Percentiles rank a stretch among this genome's conserved stretches.
These are phyloP conservation scores for Monilinia aucupariae DNA, from an alignment of 2,329 filamentous ascomycete species.

Conservation along the genomic window DNA sequence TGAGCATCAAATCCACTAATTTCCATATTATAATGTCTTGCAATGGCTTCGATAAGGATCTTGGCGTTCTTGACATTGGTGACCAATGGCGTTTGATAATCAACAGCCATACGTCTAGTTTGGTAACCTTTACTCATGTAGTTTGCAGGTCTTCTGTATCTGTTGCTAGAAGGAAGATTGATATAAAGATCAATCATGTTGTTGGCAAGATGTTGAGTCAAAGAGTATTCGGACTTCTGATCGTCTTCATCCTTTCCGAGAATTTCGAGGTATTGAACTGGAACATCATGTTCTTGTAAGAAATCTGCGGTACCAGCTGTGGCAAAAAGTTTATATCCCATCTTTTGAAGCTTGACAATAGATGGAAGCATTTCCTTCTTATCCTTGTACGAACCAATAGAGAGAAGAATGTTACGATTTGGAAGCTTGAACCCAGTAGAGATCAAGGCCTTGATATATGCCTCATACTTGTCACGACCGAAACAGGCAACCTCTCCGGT, in stretches of 20 bases:
- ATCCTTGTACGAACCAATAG: slow-evolving; percentile 95
- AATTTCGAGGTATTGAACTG: slow-evolving; percentile 89
- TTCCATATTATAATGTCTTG: slow-evolving; percentile 79
- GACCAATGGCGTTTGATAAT: slow-evolving; percentile 87
- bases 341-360: slow-evolving; percentile 77
- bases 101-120: slow-evolving; percentile 94
- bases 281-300: slow-evolving; percentile 84
- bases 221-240: slow-evolving; percentile 91
- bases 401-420: slow-evolving; percentile 90
- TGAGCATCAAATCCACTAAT: slow-evolving; percentile 84
- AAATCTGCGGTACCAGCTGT: slow-evolving; percentile 96
- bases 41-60: slow-evolving; percentile 89
- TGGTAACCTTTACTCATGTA: slow-evolving; percentile 98
- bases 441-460: slow-evolving; percentile 91
- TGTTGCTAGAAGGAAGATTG: slow-evolving; percentile 98
- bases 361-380: slow-evolving; percentile 96
- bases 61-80: slow-evolving; percentile 99
- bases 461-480: slow-evolving; percentile 91
- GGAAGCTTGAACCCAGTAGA: slow-evolving; percentile 96
- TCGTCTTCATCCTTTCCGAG: slow-evolving; percentile 72
- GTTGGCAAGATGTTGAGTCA: slow-evolving; percentile 93
- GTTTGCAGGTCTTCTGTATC: slow-evolving; percentile 91
- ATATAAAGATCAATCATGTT: slow-evolving; percentile 96
- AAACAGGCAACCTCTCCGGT: slow-evolving; percentile 98
- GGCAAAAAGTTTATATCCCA: slow-evolving; percentile 94